A percentile compares a stretch with the other conserved stretches of the same genome.
phyloP scores from a whole-genome alignment of 2,329 filamentous ascomycete genomes.

The Colletotrichum plurivorum region DNA sequence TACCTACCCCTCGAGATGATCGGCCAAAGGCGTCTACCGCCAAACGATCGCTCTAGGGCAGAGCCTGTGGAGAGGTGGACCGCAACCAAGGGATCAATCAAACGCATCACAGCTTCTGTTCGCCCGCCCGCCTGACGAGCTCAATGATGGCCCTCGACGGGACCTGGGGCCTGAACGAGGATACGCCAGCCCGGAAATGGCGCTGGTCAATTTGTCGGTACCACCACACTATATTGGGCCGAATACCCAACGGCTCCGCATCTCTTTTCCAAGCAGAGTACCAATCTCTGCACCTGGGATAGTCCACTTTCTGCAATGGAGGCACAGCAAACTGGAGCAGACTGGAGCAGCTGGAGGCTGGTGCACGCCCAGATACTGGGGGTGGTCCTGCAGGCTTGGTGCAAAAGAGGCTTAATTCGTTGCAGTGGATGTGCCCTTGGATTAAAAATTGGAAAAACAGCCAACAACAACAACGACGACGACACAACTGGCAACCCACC shows the following conservation, averaged over 20 bases:
- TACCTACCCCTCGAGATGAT: conserved; percentile 1
- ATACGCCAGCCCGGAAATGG: too few relatives aligned
- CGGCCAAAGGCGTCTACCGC: conserved; percentile 31
- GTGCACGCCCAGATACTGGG: conserved; percentile 22
- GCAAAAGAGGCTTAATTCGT: conserved; percentile 33
- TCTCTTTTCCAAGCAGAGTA: background rate
- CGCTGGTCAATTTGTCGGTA: too few relatives aligned
- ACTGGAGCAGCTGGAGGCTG: conserved; percentile 2
- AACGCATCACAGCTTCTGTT: too few relatives aligned
- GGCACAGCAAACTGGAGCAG: background rate
- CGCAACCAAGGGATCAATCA: background rate
- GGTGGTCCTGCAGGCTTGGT: conserved; percentile 11
- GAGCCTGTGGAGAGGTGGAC: conserved; percentile 22
- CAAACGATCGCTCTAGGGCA: conserved; percentile 29
- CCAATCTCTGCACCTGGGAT: background rate
- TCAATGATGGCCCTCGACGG: too few relatives aligned
- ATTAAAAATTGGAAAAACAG: too few relatives aligned
- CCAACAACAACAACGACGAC: too few relatives aligned
- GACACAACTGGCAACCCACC: conserved; percentile 15
- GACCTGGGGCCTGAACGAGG: too few relatives aligned
- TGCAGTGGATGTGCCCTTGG: conserved; percentile 18
- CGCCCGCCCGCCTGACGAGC: too few relatives aligned
- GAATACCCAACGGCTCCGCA: conserved; percentile 12
- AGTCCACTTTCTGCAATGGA: conserved; percentile 24
- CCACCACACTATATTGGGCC: too few relatives aligned